A percentile compares a stretch with the other conserved stretches of the same genome.
Conservation (phyloP, 768 basidiomycete genomes). For the Holtermannia corniformis region DNA sequence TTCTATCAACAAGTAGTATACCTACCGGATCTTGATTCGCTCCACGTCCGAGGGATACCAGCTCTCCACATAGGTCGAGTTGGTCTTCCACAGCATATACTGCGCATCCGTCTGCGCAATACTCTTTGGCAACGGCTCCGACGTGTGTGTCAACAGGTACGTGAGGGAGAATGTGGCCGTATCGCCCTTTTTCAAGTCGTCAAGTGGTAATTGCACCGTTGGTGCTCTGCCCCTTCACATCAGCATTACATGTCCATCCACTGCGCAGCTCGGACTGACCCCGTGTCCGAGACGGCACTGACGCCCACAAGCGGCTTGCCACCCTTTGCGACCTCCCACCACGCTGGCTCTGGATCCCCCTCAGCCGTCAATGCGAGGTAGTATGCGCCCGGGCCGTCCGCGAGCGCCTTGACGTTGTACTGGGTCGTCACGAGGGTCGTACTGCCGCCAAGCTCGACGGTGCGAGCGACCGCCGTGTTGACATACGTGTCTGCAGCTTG, state of each 20-base stretch:
- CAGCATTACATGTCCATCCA: conserved; percentile 36
- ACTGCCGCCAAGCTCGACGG: conserved; percentile 80
- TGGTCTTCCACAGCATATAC: conserved; percentile 63
- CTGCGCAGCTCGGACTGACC: conserved; percentile 8
- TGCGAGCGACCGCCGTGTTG: conserved; percentile 70
- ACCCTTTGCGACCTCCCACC: conserved; percentile 38
- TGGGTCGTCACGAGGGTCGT: conserved; percentile 81
- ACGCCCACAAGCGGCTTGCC: conserved; percentile 21
- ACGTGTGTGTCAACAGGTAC: conserved; percentile 66
- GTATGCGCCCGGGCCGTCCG: conserved; percentile 48
- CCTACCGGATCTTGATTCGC: conserved; percentile 77
- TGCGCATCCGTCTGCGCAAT: conserved; percentile 70
- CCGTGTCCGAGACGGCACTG: conserved; percentile 6
- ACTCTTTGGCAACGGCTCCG: conserved; percentile 62
- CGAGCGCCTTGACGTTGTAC: conserved; percentile 67
- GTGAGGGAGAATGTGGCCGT: conserved; percentile 69
- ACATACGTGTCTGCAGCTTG: conserved; percentile 29
- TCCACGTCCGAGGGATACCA: conserved; percentile 73
- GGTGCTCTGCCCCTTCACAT: conserved; percentile 15
- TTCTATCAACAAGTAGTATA: too few species aligned
- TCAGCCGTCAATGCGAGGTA: conserved; percentile 24
- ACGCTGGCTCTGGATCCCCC: conserved; percentile 23
- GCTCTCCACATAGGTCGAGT: conserved; percentile 66
- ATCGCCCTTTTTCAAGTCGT: conserved; percentile 44
- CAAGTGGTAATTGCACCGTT: conserved; percentile 17